Percentiles rank a stretch among this genome's conserved stretches.
phyloP scores from a whole-genome alignment of 805 yeast genomes.

The Schwanniomyces polymorphus region DNA sequence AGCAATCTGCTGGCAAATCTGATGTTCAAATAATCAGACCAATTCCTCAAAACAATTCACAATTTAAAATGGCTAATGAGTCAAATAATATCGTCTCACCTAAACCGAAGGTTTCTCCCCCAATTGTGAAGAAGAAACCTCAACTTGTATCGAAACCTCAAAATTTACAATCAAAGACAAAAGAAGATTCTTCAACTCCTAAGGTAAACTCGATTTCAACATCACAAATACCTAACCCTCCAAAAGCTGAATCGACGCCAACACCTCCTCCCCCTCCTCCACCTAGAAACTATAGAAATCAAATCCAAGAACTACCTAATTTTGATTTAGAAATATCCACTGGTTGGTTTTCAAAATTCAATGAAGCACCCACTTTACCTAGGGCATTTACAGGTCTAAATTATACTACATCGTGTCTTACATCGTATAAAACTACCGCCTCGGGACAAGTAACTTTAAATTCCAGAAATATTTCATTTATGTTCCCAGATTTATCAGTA shows the following conservation, averaged over 20 bases:
- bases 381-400: slow-evolving; percentile 33
- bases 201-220: background rate
- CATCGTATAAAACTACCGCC: slow-evolving; percentile 11
- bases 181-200: background rate
- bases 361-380: slow-evolving; percentile 33
- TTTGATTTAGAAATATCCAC: slow-evolving; percentile 43
- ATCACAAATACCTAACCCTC: background rate
- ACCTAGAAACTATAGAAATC: slow-evolving; percentile 19
- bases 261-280: slow-evolving; percentile 31
- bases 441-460: slow-evolving; percentile 11
- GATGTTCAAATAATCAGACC: background rate
- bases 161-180: background rate
- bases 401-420: slow-evolving; percentile 22
- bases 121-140: background rate
- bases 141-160: background rate
- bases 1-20: background rate
- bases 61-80: background rate
- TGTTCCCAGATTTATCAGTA: slow-evolving; percentile 45
- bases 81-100: background rate
- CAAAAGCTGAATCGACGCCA: slow-evolving; percentile 6
- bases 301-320: slow-evolving; percentile 26
- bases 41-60: background rate
- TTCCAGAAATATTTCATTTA: slow-evolving; percentile 30
- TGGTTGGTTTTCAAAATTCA: slow-evolving; percentile 47
- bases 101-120: background rate